Evolutionary conservation across 495 filamentous ascomycete species (phyloP), one percentile per base, ranked within the genome.

Genomic region (Penicillium argentinense): DNA sequence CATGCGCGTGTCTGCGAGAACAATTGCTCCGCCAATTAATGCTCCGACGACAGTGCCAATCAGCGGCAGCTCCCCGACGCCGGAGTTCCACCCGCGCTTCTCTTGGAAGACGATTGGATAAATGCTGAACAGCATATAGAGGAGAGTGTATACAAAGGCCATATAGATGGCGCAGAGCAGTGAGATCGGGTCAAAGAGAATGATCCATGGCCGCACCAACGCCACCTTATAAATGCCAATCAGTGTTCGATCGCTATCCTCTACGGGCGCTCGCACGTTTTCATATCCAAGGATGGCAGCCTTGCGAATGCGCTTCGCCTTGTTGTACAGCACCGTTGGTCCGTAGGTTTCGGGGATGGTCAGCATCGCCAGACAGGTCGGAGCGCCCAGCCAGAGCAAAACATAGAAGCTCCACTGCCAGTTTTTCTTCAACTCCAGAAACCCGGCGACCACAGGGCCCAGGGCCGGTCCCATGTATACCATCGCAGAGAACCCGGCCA

Each of bases 1-100:
- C 9, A 48, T 34, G 3, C 21, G 29, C 1, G 51, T 51, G 30
- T 59, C 57, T 32, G 47, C 52, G 42, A 69, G 11, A 1, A 49
- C 47, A 16, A 79, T 69, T 5, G 47, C 56, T 2, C 64, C 70
- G 1, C 67, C 70, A 4, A 75, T 42, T 11, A 47, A 53, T 5
- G 72, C 75, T 5, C 80, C 80, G n/a, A 73, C 41, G 21, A 79
- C 53, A 0, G 73, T 72, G 25, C 72, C 70, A 32, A 82, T 49
- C 28, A 83, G 69, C 2, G 80, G 79, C 39, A 84, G 59, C 37
- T 76, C 71, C 11, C 75, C 70, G 8, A 76, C 66, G 4, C 80
- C 56, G 3, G 61, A 52, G 24, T 70, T 71, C 78, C 77, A 83
- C 5, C 75, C 74, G 11, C 78, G 64, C 17, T 74, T 61, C 54